Evolutionary conservation across 441 rosid species (phyloP), one percentile per base, ranked within the genome.

Genomic region (Erodium chrysanthum): DNA sequence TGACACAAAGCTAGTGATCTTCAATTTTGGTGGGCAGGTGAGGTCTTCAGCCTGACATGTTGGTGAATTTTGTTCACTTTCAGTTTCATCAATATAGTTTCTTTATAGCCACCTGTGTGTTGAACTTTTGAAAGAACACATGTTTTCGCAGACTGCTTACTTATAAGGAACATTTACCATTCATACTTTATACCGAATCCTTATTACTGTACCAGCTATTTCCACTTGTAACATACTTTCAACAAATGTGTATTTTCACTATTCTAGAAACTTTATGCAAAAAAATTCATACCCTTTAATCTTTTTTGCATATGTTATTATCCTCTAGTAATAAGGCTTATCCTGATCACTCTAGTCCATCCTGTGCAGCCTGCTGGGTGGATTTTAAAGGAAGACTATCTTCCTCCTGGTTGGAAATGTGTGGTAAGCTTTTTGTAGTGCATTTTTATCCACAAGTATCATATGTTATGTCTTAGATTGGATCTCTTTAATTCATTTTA

Each of bases 21-120:
- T 95, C 76, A 95, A 95, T 77, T 95, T 95, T 73, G 99, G 99
- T 46, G 99, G 99, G 75, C 99, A 95, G 96, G 99, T 90, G 65
- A 78, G 78, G 23, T 23, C 3, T 59, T 56, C 10, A 7, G 25
- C 62, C 9, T 22, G 62, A 21, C 62, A 56, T 56, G 62, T 10
- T 56, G 25, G 29, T 56, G 62, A 56, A 56, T 56, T 18, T 54
- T 4, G 5, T 29, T 29, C 33, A 29, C 33, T 29, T 56, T 56
- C 62, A 21, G 2, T 21, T 56, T 56, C 11, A 8, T 9, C 62
- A 56, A 56, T 20, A 56, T 56, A 21, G 27, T 56, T 56, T 7
- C 62, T 56, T 21, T 56, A 21, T 21, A 8, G 62, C 25, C 29
- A 21, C 62, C 10, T 56, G 9, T 56, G 21, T 6, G 27, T 56